These are phyloP conservation scores for Ceratocystis eucalypticola DNA, from an alignment of 2,329 filamentous ascomycete species.

Conservation along the genomic window DNA sequence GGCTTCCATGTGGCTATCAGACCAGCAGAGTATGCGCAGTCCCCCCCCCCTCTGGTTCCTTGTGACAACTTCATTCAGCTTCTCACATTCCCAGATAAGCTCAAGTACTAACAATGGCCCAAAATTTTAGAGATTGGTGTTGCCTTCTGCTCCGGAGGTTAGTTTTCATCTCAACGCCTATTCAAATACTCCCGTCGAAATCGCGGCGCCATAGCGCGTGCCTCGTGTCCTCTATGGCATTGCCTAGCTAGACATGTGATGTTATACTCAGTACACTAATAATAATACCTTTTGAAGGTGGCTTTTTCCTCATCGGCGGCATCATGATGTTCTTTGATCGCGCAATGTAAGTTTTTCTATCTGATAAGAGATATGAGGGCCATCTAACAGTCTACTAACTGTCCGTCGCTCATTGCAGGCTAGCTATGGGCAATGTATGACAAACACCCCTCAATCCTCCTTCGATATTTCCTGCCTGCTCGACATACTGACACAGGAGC, in stretches of 20 bases:
- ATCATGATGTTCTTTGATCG: constrained; percentile 97
- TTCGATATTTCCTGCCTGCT: constrained; percentile 6
- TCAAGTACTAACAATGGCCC: constrained; percentile 21
- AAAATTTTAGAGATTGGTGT: constrained; percentile 72
- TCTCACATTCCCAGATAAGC: background rate
- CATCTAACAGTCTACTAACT: background rate
- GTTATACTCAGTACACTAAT: background rate
- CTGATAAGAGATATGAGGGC: background rate
- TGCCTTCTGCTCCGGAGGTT: constrained; percentile 95
- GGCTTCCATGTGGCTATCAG: constrained; percentile 92
- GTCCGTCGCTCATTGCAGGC: constrained; percentile 35
- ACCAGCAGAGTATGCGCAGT: constrained; percentile 63
- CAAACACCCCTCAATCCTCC: constrained; percentile 14
- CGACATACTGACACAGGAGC: constrained; percentile 13
- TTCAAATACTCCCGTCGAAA: background rate
- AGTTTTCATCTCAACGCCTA: constrained; percentile 25
- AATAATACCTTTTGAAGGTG: constrained; percentile 43
- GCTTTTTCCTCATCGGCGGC: constrained; percentile 86
- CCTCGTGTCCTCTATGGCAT: background rate
- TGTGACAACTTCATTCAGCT: background rate
- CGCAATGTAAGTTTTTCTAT: constrained; percentile 54
- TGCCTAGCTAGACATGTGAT: background rate
- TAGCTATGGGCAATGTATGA: constrained; percentile 91
- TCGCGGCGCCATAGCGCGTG: background rate
- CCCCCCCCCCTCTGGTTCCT: background rate